These are phyloP conservation scores for Ogataea siamensis DNA, from an alignment of 805 yeast species.

Conservation along the genomic window DNA sequence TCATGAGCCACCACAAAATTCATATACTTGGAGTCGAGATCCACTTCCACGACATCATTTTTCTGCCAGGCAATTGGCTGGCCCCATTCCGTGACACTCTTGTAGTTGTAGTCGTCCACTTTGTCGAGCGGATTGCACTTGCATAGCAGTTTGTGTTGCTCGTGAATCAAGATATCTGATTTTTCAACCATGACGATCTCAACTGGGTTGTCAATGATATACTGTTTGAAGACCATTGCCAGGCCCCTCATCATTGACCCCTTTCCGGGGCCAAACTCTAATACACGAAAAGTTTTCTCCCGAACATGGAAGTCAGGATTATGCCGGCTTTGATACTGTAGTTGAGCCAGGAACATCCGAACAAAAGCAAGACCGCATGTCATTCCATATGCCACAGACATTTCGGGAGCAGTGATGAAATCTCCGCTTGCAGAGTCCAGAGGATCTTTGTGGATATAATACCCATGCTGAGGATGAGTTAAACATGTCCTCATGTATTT, in stretches of 20 bases:
- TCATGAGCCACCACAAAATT: conserved; percentile 80
- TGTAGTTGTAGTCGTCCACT: conserved; percentile 36
- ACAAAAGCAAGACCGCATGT: conserved; percentile 74
- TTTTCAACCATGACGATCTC: conserved; percentile 67
- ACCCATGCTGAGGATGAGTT: conserved; percentile 74
- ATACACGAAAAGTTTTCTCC: conserved; percentile 42
- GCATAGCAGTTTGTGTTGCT: conserved; percentile 54
- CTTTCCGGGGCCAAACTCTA: conserved; percentile 84
- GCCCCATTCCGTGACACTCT: conserved; percentile 49
- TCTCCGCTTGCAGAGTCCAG: conserved; percentile 54
- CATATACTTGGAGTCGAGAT: conserved; percentile 31
- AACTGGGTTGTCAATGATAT: conserved; percentile 37
- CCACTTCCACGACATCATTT: conserved; percentile 51
- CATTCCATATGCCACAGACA: conserved; percentile 85
- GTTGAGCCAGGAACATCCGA: conserved; percentile 56
- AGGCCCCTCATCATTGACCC: conserved; percentile 77
- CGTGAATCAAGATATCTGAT: conserved; percentile 56
- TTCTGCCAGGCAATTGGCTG: conserved; percentile 53
- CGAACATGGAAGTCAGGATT: conserved; percentile 24
- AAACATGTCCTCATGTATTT: conserved; percentile 80
- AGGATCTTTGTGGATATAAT: conserved; percentile 77
- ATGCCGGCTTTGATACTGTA: conserved; percentile 38
- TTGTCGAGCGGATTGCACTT: conserved; percentile 17
- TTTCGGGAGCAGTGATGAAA: conserved; percentile 83
- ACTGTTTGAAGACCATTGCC: conserved; percentile 45